Conservation (phyloP, 805 yeast species). For the Komagataella pseudopastoris region DNA sequence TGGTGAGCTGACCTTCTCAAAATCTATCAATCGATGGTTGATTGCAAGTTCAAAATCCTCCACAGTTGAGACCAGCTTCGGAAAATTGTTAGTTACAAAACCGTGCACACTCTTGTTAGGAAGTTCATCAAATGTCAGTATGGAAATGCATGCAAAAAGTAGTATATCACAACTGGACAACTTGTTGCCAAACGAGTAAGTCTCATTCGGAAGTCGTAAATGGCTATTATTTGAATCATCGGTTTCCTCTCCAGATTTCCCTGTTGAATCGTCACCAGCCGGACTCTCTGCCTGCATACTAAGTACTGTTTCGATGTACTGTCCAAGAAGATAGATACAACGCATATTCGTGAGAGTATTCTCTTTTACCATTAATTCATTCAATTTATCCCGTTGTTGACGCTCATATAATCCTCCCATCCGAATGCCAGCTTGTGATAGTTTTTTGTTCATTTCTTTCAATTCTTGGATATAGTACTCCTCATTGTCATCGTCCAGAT, state of each 20-base stretch:
- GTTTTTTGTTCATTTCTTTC: slow-evolving; percentile 11
- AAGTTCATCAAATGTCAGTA: slow-evolving; percentile 17
- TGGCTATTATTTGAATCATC: not conserved
- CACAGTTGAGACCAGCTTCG: slow-evolving; percentile 11
- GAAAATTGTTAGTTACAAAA: slow-evolving; percentile 20
- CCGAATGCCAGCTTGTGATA: slow-evolving; percentile 13
- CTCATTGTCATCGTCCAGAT: slow-evolving; percentile 6
- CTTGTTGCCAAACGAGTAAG: slow-evolving; percentile 8
- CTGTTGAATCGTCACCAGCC: not conserved
- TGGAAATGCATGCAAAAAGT: slow-evolving; percentile 23
- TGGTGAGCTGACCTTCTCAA: not conserved
- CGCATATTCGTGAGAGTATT: slow-evolving; percentile 16
- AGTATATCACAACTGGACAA: slow-evolving; percentile 21
- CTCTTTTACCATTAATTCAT: slow-evolving; percentile 12
- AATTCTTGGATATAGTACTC: slow-evolving; percentile 13
- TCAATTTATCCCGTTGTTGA: slow-evolving; percentile 11
- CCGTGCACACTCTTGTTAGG: slow-evolving; percentile 26
- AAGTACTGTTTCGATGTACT: not conserved
- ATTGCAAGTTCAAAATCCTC: not conserved
- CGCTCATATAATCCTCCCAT: slow-evolving; percentile 13
- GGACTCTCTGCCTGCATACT: not conserved
- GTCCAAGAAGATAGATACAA: slow-evolving; percentile 9
- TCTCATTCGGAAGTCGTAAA: not conserved
- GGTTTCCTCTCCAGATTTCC: not conserved
- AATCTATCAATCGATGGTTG: slow-evolving; percentile 1